These are phyloP conservation scores for Diaporthe sp. DNA, from an alignment of 2,329 filamentous ascomycete genomes.

Conservation along the genomic window DNA sequence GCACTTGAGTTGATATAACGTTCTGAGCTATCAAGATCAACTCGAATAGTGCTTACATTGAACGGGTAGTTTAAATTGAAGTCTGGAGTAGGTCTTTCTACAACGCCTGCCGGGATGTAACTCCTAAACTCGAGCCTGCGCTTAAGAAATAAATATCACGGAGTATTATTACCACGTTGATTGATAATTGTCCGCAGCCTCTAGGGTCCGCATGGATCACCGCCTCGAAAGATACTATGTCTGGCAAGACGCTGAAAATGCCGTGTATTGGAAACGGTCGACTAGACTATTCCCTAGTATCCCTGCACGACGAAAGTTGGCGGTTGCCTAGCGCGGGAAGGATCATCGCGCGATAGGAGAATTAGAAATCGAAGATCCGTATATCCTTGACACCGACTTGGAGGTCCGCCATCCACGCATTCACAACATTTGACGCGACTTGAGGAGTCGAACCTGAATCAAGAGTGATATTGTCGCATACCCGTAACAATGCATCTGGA, in stretches of 20 bases:
- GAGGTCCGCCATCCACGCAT: background rate
- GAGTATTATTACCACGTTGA: background rate
- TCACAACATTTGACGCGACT: background rate
- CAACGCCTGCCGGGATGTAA: background rate
- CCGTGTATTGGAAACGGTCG: background rate
- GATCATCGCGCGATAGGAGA: slow-evolving; percentile 6
- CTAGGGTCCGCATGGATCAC: background rate
- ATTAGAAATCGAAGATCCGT: slow-evolving; percentile 6
- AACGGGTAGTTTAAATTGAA: too few relatives aligned
- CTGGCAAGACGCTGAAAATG: background rate
- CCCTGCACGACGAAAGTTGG: slow-evolving; percentile 10
- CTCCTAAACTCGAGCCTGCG: accelerated
- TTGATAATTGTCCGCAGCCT: background rate
- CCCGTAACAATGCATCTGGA: too few relatives aligned
- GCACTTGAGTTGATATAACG: background rate
- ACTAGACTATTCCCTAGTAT: background rate
- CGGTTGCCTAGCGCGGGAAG: slow-evolving; percentile 23
- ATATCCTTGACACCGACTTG: background rate
- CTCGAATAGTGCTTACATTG: background rate
- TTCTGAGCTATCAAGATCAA: background rate
- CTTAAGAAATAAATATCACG: background rate
- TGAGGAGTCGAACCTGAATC: too few relatives aligned
- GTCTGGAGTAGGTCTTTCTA: too few relatives aligned
- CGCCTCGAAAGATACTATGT: too few relatives aligned
- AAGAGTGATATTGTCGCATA: too few relatives aligned